phyloP scores from a whole-genome alignment of 1,284 basidiomycete species.

The Trametes polyzona region DNA sequence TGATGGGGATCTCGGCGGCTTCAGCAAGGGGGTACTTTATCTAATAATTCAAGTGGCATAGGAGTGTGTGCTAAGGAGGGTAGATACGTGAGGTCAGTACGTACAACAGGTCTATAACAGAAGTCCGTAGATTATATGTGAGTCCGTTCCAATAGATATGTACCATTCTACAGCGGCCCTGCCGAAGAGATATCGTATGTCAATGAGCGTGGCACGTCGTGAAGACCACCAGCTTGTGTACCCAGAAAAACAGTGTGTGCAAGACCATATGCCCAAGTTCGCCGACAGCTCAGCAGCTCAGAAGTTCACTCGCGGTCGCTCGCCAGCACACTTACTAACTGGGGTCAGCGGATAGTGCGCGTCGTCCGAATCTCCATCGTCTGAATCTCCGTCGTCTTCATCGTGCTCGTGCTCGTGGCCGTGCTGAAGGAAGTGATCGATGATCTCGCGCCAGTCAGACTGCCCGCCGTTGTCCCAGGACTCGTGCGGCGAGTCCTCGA shows the following conservation, averaged over 20 bases:
- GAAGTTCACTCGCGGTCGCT: background rate
- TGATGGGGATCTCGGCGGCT: no score
- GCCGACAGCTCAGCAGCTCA: background rate
- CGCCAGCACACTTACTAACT: background rate
- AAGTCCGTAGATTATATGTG: background rate
- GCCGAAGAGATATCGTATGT: no score
- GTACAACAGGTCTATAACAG: background rate
- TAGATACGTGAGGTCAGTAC: background rate
- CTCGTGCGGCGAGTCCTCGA: conserved; percentile 20
- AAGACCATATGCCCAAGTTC: no score
- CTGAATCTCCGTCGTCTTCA: background rate
- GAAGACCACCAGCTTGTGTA: no score
- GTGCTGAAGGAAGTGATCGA: conserved; percentile 24
- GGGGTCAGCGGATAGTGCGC: conserved; percentile 14
- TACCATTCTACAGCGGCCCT: no score
- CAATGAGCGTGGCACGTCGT: no score
- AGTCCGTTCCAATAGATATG: background rate
- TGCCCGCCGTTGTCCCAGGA: conserved; percentile 18
- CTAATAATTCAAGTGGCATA: no score
- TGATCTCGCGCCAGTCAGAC: conserved; percentile 26
- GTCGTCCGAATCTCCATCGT: conserved; percentile 14
- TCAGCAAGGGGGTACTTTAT: no score
- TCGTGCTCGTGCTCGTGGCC: background rate
- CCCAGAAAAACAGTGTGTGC: no score
- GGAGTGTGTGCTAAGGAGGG: background rate